Evolutionary conservation across 148 eudicot species (phyloP).

Genomic region (Heliosperma pusillum): DNA sequence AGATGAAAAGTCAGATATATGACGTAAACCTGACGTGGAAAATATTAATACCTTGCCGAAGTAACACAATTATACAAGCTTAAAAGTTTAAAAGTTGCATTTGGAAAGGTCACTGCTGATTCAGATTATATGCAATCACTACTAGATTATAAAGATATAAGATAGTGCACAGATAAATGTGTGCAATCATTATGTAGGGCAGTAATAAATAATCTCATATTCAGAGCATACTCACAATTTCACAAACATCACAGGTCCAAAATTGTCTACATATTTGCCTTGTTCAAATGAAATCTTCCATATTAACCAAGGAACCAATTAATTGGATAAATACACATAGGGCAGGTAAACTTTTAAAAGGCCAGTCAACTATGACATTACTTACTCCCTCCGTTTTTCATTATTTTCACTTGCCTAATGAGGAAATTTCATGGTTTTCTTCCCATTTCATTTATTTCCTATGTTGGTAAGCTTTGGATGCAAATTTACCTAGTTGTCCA

Average conservation of each 20-base stretch:
- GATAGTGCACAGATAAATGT: not conserved
- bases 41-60: not conserved
- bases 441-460: no score
- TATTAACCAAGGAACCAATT: not conserved
- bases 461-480: no score
- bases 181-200: not conserved
- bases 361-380: not conserved
- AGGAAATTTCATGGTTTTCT: no score
- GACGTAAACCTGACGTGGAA: not conserved
- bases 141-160: not conserved
- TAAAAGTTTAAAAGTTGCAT: slow-evolving; percentile 1
- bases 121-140: not conserved
- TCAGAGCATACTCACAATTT: not conserved
- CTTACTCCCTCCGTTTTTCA: no score
- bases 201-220: not conserved
- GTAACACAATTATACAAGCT: slow-evolving; percentile 3
- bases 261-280: not conserved
- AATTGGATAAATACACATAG: not conserved
- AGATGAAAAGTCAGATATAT: slow-evolving; percentile 6
- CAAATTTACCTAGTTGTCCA: no score
- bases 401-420: no score
- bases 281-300: not conserved
- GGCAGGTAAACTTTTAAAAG: not conserved
- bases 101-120: not conserved
- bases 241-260: not conserved